These are phyloP conservation scores for Ascochyta koolunga DNA, from an alignment of 2,329 filamentous ascomycete species.

Conservation along the genomic window DNA sequence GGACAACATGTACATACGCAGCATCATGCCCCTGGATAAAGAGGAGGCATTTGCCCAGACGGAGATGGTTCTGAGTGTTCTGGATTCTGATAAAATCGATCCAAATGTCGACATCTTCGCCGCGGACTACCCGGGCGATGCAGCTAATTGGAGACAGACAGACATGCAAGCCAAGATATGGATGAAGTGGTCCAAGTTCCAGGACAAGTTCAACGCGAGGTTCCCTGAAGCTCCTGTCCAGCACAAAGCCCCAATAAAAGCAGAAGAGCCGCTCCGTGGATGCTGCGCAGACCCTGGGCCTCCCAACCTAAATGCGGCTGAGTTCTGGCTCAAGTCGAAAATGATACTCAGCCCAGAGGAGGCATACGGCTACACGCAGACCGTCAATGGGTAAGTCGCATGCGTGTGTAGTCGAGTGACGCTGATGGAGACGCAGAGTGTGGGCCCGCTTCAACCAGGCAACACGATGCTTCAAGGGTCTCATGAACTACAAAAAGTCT, in stretches of 20 bases:
- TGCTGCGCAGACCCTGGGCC: slow-evolving; percentile 24
- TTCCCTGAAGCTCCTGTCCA: slow-evolving; percentile 2
- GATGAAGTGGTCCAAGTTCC: slow-evolving; percentile 58
- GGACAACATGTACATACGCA: slow-evolving; percentile 70
- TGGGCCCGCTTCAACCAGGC: slow-evolving; percentile 71
- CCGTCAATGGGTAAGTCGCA: slow-evolving; percentile 60
- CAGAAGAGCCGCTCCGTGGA: slow-evolving; percentile 4
- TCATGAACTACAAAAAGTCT: slow-evolving; percentile 72
- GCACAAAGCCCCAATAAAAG: slow-evolving; percentile 5
- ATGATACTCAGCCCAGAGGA: slow-evolving; percentile 67
- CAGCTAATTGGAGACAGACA: slow-evolving; percentile 28
- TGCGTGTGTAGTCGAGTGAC: background rate
- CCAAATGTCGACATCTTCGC: slow-evolving; percentile 56
- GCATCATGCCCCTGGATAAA: slow-evolving; percentile 57
- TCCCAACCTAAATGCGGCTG: slow-evolving; percentile 31
- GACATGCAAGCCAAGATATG: slow-evolving; percentile 25
- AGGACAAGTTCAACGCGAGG: slow-evolving; percentile 40
- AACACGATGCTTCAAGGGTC: slow-evolving; percentile 74
- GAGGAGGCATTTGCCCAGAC: slow-evolving; percentile 56
- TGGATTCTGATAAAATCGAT: slow-evolving; percentile 36
- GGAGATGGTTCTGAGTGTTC: slow-evolving; percentile 68
- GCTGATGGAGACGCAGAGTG: slow-evolving; percentile 45
- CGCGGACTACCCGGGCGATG: slow-evolving; percentile 51
- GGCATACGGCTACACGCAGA: slow-evolving; percentile 59
- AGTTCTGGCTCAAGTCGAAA: slow-evolving; percentile 66